Base-by-base conservation (phyloP, 345 rosid genomes). In the Moricandia moricandioides region DNA sequence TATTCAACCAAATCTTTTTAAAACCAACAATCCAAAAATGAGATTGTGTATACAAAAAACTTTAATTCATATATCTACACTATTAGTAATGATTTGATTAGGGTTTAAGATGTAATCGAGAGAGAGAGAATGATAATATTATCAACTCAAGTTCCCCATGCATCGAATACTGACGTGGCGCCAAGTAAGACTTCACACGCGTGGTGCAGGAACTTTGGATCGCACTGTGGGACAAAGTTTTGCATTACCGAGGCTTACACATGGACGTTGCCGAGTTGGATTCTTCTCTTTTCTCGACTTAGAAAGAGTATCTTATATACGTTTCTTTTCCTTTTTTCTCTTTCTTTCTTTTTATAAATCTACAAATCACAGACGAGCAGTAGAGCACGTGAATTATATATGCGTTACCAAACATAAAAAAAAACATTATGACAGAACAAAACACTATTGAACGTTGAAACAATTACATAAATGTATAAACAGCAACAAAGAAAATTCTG, bases 201-300 rank as follows among this genome's bases (percentile, higher is more conserved):
- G 7, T 78, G 81, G 57, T 7, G 45, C 75, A 70, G 10, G 39
- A 63, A 59, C 62, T 65, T 37, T 71, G 62, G 67, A 77, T 77
- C 72, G 67, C 67, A 77, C 72, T 35, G 76, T 65, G 43, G 14
- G 80, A 77, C 81, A 77, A 65, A 31, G 27, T 65, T 70, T 77
- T 45, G 76, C 16, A 47, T 34, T 78, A 58, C 69, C 81, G 62
- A 78, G 72, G 72, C 57, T 65, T 65, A 64, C 72, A 77, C 76
- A 77, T 77, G 72, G 71, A 71, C 68, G 45, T 54, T 64, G 71
- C 80, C 67, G 43, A 70, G 67, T 77, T 77, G 72, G 76, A 71
- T 77, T 71, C 80, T 57, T 70, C 71, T 71, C 56, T 49, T 67
- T 68, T 69, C 21, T 59, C 24, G 66, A 66, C 58, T 73, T 59